Conservation (phyloP, 805 yeast genomes). For the Saccharomycopsis sp. region DNA sequence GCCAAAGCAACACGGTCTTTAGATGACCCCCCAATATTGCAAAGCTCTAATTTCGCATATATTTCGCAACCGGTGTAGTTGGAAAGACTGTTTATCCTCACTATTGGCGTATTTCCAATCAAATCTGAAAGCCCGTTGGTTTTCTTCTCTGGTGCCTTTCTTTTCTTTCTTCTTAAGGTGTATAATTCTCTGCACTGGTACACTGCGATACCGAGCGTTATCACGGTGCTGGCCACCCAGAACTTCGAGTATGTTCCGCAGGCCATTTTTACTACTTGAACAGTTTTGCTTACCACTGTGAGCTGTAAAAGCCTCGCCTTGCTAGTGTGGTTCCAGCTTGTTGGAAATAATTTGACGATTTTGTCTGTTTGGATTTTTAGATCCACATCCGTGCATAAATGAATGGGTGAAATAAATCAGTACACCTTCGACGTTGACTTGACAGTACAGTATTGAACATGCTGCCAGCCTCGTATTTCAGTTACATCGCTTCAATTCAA, state of each 20-base stretch:
- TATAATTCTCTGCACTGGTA: neutral
- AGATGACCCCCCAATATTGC: conserved; percentile 93
- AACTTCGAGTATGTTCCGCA: neutral
- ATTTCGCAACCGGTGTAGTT: conserved; percentile 70
- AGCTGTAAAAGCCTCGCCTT: no score
- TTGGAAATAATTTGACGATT: no score
- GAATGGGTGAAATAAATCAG: neutral
- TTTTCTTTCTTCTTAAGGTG: neutral
- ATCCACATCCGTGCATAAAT: neutral
- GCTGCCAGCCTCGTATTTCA: no score
- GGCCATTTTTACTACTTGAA: no score
- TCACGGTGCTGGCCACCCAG: neutral
- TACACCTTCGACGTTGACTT: neutral
- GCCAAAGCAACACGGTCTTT: conserved; percentile 91
- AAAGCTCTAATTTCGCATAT: conserved; percentile 78
- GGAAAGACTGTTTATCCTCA: conserved; percentile 65
- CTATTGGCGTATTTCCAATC: conserved; percentile 87
- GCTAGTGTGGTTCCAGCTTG: no score
- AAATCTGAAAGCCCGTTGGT: conserved; percentile 63
- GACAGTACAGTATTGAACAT: no score
- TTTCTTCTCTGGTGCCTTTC: conserved; percentile 6
- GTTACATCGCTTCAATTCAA: no score
- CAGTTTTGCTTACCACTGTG: no score
- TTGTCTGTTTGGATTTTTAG: no score
- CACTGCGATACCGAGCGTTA: neutral